Evolutionary conservation across 2,329 filamentous ascomycete species (phyloP), one percentile per base, ranked within the genome.

Genomic region (Thelonectria blattea): DNA sequence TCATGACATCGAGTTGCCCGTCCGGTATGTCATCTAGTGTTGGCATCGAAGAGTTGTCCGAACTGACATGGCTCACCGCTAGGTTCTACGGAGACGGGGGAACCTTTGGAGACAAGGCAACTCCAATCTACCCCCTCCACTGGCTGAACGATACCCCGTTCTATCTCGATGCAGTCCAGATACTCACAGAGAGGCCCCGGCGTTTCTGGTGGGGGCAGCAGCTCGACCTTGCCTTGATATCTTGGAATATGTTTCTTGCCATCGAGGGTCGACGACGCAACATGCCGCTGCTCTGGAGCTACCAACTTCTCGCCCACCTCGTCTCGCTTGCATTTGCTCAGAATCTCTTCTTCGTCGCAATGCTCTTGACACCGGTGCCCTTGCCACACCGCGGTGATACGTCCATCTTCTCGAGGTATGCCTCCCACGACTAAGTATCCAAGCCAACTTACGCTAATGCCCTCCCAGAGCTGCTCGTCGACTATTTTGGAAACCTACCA

Each of bases 181-280:
- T 86, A 22, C 75, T 86, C 5, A 78, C 83, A 7, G 82, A 83
- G 67, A 83, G 80, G 51, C 77, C 81, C 3, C 80, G 83, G 50
- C 81, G 85, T 15, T 83, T 86, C 68, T 86, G 86, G 81, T 89
- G 87, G 83, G 85, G 82, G 7, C 84, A 85, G 62, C 86, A 89
- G 73, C 77, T 85, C 45, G 84, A 86, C 59, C 75, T 85, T 12
- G 82, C 80, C 27, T 77, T 81, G 12, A 75, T 84, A 30, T 79
- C 84, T 1, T 87, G 83, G 79, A 83, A 81, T 55, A 74, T 85
- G 46, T 82, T 88, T 60, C 75, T 89, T 30, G 83, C 85, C 2
- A 78, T 87, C 41, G 83, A 88, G 72, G 86, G 87, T 66, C 80
- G 81, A 46, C 78, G 85, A 64, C 82, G 85, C 56, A 81, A 81